These are phyloP conservation scores for Schizophyllum amplum DNA, from an alignment of 1,284 basidiomycete species.

Conservation along the genomic window DNA sequence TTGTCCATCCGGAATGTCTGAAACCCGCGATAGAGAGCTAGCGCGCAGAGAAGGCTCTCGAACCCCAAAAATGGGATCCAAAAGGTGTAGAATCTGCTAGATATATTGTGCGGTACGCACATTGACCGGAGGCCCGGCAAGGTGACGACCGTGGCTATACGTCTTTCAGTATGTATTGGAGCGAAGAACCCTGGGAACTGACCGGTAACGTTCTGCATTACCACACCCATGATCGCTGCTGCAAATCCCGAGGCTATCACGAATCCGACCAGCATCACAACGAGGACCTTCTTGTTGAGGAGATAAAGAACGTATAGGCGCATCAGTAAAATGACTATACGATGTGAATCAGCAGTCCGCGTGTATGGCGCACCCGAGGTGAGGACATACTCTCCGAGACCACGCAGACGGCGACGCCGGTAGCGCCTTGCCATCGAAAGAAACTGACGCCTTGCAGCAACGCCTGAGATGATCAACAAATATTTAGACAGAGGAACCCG, in stretches of 20 bases:
- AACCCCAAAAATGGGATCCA: constrained; percentile 52
- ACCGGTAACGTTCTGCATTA: constrained; percentile 33
- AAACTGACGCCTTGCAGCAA: constrained; percentile 29
- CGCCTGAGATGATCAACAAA: not conserved
- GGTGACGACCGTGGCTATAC: constrained; percentile 17
- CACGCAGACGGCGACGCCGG: constrained; percentile 42
- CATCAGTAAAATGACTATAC: constrained; percentile 46
- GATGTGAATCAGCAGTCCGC: not conserved
- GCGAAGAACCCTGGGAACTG: constrained; percentile 12
- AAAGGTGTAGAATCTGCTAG: constrained; percentile 35
- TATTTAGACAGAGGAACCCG: not conserved
- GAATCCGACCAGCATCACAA: constrained; percentile 34
- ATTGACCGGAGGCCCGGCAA: constrained; percentile 28
- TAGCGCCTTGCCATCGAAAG: constrained; percentile 53
- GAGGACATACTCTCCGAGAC: constrained; percentile 39
- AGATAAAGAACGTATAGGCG: constrained; percentile 56
- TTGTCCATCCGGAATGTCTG: constrained; percentile 29
- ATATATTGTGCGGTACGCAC: not conserved
- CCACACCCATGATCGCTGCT: constrained; percentile 38
- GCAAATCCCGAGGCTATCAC: constrained; percentile 30
- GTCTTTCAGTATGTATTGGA: too few species aligned
- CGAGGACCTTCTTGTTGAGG: constrained; percentile 40
- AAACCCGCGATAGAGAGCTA: constrained; percentile 42
- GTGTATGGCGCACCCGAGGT: not conserved
- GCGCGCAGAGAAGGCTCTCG: constrained; percentile 40